These are phyloP conservation scores for Penicillium thymicola DNA, from an alignment of 2,329 filamentous ascomycete genomes.

Conservation along the genomic window DNA sequence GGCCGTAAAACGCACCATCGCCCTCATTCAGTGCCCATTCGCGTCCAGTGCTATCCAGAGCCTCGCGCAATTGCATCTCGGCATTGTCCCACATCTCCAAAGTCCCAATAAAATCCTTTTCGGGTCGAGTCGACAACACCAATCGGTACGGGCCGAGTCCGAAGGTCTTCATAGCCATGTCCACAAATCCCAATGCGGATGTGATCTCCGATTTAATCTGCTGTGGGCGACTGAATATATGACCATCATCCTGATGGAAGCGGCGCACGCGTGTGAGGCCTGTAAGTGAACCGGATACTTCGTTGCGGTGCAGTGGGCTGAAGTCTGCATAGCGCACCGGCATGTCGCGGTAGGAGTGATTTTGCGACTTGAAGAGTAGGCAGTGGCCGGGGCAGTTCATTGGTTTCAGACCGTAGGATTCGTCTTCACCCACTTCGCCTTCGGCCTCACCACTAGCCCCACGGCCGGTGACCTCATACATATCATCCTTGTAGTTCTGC, in stretches of 20 bases:
- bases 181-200: slow-evolving; percentile 70
- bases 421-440: slow-evolving; percentile 55
- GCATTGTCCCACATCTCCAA: slow-evolving; percentile 66
- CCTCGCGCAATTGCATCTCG: slow-evolving; percentile 62
- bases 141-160: slow-evolving; percentile 70
- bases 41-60: slow-evolving; percentile 61
- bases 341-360: slow-evolving; percentile 73
- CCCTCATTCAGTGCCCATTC: slow-evolving; percentile 73
- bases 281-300: slow-evolving; percentile 75
- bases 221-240: slow-evolving; percentile 79
- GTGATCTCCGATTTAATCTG: slow-evolving; percentile 74
- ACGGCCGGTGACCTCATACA: slow-evolving; percentile 71
- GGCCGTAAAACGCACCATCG: slow-evolving; percentile 86
- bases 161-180: slow-evolving; percentile 67
- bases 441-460: slow-evolving; percentile 46
- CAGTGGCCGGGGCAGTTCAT: slow-evolving; percentile 95
- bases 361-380: slow-evolving; percentile 71
- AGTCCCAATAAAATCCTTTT: slow-evolving; percentile 73
- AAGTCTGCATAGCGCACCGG: slow-evolving; percentile 86
- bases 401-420: slow-evolving; percentile 79
- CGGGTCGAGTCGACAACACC: slow-evolving; percentile 73
- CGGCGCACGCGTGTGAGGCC: slow-evolving; percentile 79
- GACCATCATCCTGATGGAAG: slow-evolving; percentile 87
- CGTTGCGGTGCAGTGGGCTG: slow-evolving; percentile 80
- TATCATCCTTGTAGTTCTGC: slow-evolving; percentile 87